Evolutionary conservation across 2,329 filamentous ascomycete genomes (phyloP), one percentile per base, ranked within the genome.

Genomic region (Blastomyces silverae): DNA sequence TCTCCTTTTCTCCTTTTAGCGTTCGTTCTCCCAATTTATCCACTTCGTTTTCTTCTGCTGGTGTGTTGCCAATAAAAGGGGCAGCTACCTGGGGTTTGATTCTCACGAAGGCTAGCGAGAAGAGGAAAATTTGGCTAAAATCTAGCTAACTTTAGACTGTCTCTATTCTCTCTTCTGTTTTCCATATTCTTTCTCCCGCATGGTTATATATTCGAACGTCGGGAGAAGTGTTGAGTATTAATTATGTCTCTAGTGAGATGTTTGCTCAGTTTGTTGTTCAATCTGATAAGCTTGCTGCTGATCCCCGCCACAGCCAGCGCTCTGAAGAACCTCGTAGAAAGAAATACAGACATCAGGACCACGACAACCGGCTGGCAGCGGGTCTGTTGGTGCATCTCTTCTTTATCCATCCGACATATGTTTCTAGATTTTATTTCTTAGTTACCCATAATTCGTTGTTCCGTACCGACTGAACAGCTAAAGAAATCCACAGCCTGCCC

Each of bases 231-330:
- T 37, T 7, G 34, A 10, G 2, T 37, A 34, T 37, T 7, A n/a
- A n/a, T n/a, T n/a, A n/a, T n/a, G n/a, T 37, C 34, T 22, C 22
- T 2, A 13, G 13, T 20, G 17, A 11, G 11, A 22, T 64, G 62
- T 64, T 62, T 62, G 64, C 31, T 50, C 13, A 48, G 64, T 65
- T 65, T 65, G 64, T 20, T 25, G 5, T 17, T 34, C 11, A 28
- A 52, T 28, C 28, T 37, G 52, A 60, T 60, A 52, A 58, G 48
- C 28, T 25, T 13, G 7, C 17, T 17, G 17, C 6, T 31, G 6
- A 22, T 62, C 60, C 13, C 61, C 61, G 22, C 48, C 25, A 34
- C 37, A 39, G 34, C 17, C 34, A 58, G 15, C 25, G n/a, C 34
- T 42, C 56, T 1, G 22, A 20, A 44, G 11, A 20, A 42, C 13